Base-by-base conservation (phyloP, 2,329 filamentous ascomycete species). In the Aureobasidium musti region DNA sequence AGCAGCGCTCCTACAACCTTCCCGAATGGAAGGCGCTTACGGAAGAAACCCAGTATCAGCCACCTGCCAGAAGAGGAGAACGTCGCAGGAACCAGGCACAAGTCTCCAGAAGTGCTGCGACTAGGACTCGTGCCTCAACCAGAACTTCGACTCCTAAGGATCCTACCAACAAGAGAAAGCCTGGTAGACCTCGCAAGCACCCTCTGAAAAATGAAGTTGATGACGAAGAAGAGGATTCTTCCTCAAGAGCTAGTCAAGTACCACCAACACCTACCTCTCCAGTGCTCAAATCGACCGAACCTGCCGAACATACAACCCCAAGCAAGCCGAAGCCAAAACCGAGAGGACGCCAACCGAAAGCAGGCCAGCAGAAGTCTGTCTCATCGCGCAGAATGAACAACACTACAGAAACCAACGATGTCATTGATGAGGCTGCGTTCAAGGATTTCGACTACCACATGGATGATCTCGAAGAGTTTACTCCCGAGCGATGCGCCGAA, bases 11-110 rank as follows among this genome's bases (percentile, higher is more conserved):
- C 17, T 99, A 99, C 81, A 99, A 97, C 72, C 83, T 99, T 5
- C 94, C 94, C 0, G 93, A 99, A 78, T 99, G 95, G 95, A 91
- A 92, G 71, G 86, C 91, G 65, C 84, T 98, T 45, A 97, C 93
- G 76, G 91, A 97, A 70, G 92, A 97, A 79, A 93, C 91, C 75
- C 93, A 97, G 73, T 92, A 99, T 76, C 95, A 98, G 73, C 95
- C 95, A 11, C 95, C 95, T 0, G 95, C 95, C 6, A 89, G 89
- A 73, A 88, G 95, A 76, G 95, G 96, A 64, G 91, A 95, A 79
- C 84, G 90, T 70, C 87, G 91, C 68, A 86, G 86, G 66, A 83
- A 83, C 64, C 82, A 83, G 70, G 82, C 82, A 69, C 79, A 81
- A 69, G 74, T 76, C 17, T 76, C 77, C 50, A 79, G 80, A 68